Percentiles rank a stretch among this genome's conserved stretches.
Conservation (phyloP, 345 rosid species). For the Salix arbutifolia region DNA sequence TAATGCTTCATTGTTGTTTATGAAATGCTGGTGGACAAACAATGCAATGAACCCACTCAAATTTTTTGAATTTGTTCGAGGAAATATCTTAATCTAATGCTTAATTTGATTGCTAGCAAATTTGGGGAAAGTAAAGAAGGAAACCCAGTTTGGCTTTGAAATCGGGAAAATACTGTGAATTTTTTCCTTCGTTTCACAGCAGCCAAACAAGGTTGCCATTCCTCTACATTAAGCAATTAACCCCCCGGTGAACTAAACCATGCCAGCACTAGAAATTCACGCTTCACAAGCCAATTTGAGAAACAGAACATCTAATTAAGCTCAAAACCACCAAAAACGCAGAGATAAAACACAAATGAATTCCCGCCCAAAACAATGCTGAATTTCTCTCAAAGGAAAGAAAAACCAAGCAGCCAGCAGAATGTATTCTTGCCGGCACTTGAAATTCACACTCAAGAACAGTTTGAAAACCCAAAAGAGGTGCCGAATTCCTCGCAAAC, state of each 20-base stretch:
- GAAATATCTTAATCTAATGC: neutral
- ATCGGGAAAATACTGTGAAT: neutral
- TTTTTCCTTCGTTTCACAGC: neutral
- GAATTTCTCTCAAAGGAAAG: neutral
- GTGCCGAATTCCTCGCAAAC: neutral
- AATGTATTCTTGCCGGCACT: neutral
- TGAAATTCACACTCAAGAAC: neutral
- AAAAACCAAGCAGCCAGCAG: neutral
- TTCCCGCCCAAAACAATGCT: neutral
- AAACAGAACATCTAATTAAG: neutral
- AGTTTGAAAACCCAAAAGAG: neutral
- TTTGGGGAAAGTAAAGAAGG: neutral
- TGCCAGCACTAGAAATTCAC: neutral
- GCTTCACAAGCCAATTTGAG: neutral
- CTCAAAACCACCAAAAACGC: neutral
- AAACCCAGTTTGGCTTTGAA: neutral
- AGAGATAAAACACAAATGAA: neutral
- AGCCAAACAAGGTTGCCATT: neutral
- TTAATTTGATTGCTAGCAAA: neutral
- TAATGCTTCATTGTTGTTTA: neutral
- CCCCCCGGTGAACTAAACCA: neutral
- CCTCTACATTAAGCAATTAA: neutral
- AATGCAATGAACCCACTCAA: neutral
- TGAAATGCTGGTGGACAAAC: neutral
- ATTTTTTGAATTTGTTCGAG: neutral